Base-by-base conservation (phyloP, 352 stramenopile genomes). In the Pythium dissimile region DNA sequence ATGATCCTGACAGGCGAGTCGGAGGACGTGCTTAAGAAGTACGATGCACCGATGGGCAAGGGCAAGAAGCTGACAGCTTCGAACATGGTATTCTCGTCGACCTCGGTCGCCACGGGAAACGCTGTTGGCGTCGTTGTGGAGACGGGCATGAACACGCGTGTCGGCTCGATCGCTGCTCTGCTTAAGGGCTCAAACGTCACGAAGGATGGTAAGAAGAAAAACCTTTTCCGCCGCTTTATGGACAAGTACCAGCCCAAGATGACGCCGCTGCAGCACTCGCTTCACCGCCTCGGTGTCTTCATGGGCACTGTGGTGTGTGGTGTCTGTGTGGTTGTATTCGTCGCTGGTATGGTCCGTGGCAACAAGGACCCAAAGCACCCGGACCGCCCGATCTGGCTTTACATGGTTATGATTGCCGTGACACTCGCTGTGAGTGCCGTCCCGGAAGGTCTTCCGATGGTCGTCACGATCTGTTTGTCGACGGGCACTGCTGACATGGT, bases 361-460 rank as follows among this genome's bases (percentile, higher is more conserved):
- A 84, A 86, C 46, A 60, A 65, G 2, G 75, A 89, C 52, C 76
- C 79, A 0, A 87, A 89, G 66, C 70, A 89, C 12, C 80, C 87
- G 12, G 74, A 94, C 26, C 80, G 94, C 16, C 80, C 93, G 5
- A 82, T 98, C 28, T 86, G 76, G 71, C 66, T 98, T 11, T 91
- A 97, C 61, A 97, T 98, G 59, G 87, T 99, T 26, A 98, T 96
- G 65, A 92, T 98, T 23, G 89, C 92, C 4, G 90, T 98, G 7
- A 97, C 89, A 56, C 78, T 93, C 5, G 57, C 73, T 67, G 70
- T 92, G 30, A 79, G 76, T 73, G 68, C 95, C 65, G 71, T 90
- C 5, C 78, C 80, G 0, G 79, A 92, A 54, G 84, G 80, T n/a
- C 62, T 90, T 8, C 80, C 80, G 0, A 87, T 89, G 70, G 80